Conservation (phyloP, 345 rosid genomes). For the Atalantia buxifolia region DNA sequence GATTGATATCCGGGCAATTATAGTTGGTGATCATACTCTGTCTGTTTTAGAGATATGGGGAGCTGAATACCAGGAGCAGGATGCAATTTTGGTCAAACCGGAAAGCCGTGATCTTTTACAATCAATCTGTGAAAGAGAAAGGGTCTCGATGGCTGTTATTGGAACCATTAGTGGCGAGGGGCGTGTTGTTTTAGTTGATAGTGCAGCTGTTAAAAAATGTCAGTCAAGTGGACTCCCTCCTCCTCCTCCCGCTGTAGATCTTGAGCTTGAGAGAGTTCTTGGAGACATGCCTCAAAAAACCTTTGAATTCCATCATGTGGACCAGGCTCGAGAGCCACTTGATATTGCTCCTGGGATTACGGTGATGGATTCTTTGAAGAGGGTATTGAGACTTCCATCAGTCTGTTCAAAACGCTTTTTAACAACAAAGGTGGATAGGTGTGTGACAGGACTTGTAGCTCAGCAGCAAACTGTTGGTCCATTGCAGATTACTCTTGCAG, state of each 20-base stretch:
- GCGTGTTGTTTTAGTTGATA: slow-evolving; percentile 69
- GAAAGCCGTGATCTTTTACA: slow-evolving; percentile 63
- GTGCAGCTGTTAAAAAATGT: slow-evolving; percentile 50
- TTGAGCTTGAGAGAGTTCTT: slow-evolving; percentile 87
- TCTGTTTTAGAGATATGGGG: slow-evolving; percentile 98
- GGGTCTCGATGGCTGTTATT: slow-evolving; percentile 89
- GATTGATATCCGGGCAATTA: slow-evolving; percentile 74
- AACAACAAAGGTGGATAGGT: slow-evolving; percentile 91
- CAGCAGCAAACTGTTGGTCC: slow-evolving; percentile 99
- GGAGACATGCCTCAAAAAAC: slow-evolving; percentile 93
- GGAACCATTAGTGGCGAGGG: slow-evolving; percentile 81
- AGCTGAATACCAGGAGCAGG: slow-evolving; percentile 98
- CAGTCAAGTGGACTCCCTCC: slow-evolving; percentile 56
- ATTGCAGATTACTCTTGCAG: slow-evolving; percentile 85
- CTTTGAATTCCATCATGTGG: slow-evolving; percentile 64
- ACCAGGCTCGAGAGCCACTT: slow-evolving; percentile 57
- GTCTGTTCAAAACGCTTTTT: slow-evolving; percentile 81
- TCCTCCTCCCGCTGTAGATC: slow-evolving; percentile 89
- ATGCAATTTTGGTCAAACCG: slow-evolving; percentile 88
- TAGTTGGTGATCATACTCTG: slow-evolving; percentile 92
- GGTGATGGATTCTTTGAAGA: slow-evolving; percentile 77
- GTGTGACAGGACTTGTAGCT: slow-evolving; percentile 95
- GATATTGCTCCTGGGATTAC: slow-evolving; percentile 86
- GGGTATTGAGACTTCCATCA: slow-evolving; percentile 81
- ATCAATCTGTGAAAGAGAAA: slow-evolving; percentile 85